Base-by-base conservation (phyloP, 2,329 filamentous ascomycete species). In the Aspergillus puulaauensis region DNA sequence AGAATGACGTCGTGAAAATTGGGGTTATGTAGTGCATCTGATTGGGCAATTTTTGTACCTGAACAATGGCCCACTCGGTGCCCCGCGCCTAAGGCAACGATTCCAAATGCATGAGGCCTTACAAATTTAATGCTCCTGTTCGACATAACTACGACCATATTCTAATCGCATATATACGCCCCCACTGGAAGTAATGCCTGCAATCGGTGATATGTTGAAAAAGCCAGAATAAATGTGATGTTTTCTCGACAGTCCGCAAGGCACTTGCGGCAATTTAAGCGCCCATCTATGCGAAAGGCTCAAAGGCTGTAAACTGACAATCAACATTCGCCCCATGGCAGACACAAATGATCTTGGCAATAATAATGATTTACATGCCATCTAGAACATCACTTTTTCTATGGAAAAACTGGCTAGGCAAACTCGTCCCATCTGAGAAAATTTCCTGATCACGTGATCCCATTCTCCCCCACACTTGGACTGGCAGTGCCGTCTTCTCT, bases 371-470 rank as follows among this genome's bases (percentile, higher is more conserved):
- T 19, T 2, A 19, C 41, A 44, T 44, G 9, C 12, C 17, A 21
- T 9, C 11, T 4, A 24, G 14, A 46, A 24, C 5, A 27, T 45
- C 19, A 7, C 21, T 45, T 45, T 15, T 45, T 14, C 14, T 24
- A 44, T 24, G 4, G 27, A 11, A 31, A 31, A 31, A 31, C 27
- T 8, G 27, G 9, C 9, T 11, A 8, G 27, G 8, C 27, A 31
- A 31, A 31, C 27, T 31, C 27, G 8, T 31, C 9, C 27, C 9
- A 31, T 11, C 27, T 31, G 27, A 31, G 58, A 63, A 58, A 65
- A 66, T 67, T 67, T 65, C 23, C 61, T 49, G 47, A 54, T 71
- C 70, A 72, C 68, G 62, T 73, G 70, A 71, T 66, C 56, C 56
- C 6, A 17, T n/a, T 5, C 24, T 15, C 23, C 45, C 45, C 45